Percentiles rank a stretch among this genome's conserved stretches.
Conservation (phyloP, 306 rosid genomes). For the Vachellia pachyceras region DNA sequence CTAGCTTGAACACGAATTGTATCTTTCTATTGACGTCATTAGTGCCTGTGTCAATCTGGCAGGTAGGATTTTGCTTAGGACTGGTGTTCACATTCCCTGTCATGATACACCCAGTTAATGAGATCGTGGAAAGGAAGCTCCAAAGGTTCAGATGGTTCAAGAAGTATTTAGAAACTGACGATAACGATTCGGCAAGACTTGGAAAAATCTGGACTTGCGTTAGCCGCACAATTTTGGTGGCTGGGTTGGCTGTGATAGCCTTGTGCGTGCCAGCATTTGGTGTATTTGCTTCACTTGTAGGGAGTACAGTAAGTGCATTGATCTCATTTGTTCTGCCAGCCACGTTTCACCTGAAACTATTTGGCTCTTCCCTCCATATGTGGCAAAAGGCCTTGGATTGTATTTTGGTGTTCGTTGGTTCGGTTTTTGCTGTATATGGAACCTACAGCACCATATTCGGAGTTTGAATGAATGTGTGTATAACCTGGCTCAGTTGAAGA, state of each 20-base stretch:
- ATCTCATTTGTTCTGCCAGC: constrained; percentile 88
- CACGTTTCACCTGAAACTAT: constrained; percentile 64
- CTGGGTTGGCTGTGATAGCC: constrained; percentile 60
- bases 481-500: constrained; percentile 9
- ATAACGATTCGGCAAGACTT: constrained; percentile 32
- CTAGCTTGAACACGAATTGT: too few species aligned
- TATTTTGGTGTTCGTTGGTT: constrained; percentile 58
- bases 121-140: constrained; percentile 76
- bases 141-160: background rate
- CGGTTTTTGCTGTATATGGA: constrained; percentile 76
- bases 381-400: constrained; percentile 67
- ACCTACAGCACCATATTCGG: constrained; percentile 68
- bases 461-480: constrained; percentile 41
- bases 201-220: constrained; percentile 41
- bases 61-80: constrained; percentile 83
- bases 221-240: constrained; percentile 74
- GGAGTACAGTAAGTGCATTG: constrained; percentile 78
- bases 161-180: background rate
- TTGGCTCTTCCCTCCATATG: constrained; percentile 63
- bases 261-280: constrained; percentile 71
- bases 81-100: constrained; percentile 82
- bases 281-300: constrained; percentile 73
- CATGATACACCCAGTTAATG: constrained; percentile 83
- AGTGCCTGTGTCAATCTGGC: constrained; percentile 7
- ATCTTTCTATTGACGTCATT: too few species aligned